Conservation (phyloP, 2,329 filamentous ascomycete species). For the Penicillium sp. region DNA sequence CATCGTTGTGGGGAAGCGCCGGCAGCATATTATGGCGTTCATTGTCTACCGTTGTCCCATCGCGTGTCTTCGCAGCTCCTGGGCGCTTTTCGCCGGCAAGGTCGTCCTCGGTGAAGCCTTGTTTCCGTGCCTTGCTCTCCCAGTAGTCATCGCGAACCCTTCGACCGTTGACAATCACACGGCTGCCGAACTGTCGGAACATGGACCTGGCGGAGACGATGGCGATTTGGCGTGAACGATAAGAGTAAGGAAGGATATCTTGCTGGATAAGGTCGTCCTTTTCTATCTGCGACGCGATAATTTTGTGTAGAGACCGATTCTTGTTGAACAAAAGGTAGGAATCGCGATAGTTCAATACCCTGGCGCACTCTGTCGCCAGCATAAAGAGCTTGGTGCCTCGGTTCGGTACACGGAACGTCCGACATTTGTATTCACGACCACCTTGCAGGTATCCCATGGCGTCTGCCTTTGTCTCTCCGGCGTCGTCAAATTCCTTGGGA, state of each 20-base stretch:
- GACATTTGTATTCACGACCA: slow-evolving; percentile 82
- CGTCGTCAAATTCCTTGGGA: slow-evolving; percentile 86
- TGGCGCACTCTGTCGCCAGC: slow-evolving; percentile 95
- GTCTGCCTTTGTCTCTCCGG: slow-evolving; percentile 91
- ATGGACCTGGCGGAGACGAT: slow-evolving; percentile 97
- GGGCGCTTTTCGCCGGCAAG: slow-evolving; percentile 93
- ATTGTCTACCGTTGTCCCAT: slow-evolving; percentile 71
- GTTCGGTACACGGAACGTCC: slow-evolving; percentile 89
- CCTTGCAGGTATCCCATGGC: slow-evolving; percentile 77
- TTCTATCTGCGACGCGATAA: slow-evolving; percentile 91
- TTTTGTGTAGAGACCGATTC: slow-evolving; percentile 94
- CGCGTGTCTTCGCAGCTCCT: slow-evolving; percentile 82
- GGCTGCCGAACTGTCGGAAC: slow-evolving; percentile 97
- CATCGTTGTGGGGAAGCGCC: slow-evolving; percentile 73
- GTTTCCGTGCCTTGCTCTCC: slow-evolving; percentile 95
- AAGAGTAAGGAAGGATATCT: slow-evolving; percentile 95
- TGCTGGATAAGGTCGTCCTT: slow-evolving; percentile 95
- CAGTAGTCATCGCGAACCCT: slow-evolving; percentile 97
- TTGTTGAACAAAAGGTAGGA: slow-evolving; percentile 99
- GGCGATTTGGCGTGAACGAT: slow-evolving; percentile 95
- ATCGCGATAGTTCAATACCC: slow-evolving; percentile 89
- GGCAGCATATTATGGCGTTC: slow-evolving; percentile 57
- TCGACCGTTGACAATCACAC: slow-evolving; percentile 84
- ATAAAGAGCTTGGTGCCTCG: slow-evolving; percentile 94
- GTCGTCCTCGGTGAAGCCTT: slow-evolving; percentile 97